Percentiles rank a stretch among this genome's conserved stretches.
These are phyloP conservation scores for Epipyxis sp. DNA, from an alignment of 108 stramenopile species.

Conservation along the genomic window DNA sequence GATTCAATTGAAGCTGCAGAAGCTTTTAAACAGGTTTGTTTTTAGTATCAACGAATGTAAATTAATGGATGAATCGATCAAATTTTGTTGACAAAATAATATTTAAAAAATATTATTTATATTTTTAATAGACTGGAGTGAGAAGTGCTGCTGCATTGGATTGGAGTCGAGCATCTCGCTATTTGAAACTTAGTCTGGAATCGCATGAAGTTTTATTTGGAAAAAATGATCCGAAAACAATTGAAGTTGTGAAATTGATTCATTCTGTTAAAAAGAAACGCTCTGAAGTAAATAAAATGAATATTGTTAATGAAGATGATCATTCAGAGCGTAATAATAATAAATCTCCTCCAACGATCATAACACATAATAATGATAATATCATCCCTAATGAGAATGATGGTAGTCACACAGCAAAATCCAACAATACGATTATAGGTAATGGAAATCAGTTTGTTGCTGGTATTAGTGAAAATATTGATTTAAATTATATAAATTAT, in stretches of 20 bases:
- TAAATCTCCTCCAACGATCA: too few relatives aligned
- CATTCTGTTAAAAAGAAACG: not conserved
- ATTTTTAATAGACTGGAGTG: not conserved
- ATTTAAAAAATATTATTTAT: not conserved
- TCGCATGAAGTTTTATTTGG: not conserved
- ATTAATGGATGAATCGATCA: not conserved
- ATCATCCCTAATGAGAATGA: too few relatives aligned
- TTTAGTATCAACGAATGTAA: too few relatives aligned
- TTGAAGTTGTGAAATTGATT: not conserved
- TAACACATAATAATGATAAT: too few relatives aligned
- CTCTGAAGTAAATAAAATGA: not conserved
- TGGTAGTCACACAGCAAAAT: too few relatives aligned
- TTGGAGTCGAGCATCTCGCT: not conserved
- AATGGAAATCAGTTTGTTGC: too few relatives aligned
- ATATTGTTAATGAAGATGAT: not conserved
- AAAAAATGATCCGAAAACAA: not conserved
- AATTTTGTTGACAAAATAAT: not conserved
- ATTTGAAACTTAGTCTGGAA: not conserved
- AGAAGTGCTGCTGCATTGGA: not conserved
- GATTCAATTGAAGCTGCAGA: conserved; percentile 13
- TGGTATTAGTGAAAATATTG: too few relatives aligned
- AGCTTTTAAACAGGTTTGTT: not conserved
- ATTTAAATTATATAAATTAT: too few relatives aligned
- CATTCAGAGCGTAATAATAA: too few relatives aligned
- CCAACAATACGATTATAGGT: too few relatives aligned